phyloP scores from a whole-genome alignment of 495 filamentous ascomycete species.

The Penicillium ochrochloron region DNA sequence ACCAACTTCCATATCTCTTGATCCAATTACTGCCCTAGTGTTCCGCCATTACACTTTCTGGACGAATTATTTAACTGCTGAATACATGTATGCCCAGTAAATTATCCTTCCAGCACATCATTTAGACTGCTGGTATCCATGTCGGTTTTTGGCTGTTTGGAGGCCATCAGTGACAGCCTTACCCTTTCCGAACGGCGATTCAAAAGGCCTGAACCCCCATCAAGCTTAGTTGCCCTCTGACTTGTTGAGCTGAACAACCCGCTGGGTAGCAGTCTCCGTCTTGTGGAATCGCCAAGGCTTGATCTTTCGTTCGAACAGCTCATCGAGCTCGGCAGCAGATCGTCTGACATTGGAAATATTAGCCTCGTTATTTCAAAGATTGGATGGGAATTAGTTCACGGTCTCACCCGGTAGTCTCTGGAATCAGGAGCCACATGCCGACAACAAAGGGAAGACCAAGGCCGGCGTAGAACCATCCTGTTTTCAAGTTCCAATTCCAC shows the following conservation, averaged over 20 bases:
- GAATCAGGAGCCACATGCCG: background rate
- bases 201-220: too few relatives aligned
- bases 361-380: background rate
- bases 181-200: background rate
- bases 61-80: too few relatives aligned
- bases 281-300: background rate
- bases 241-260: constrained; percentile 1
- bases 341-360: background rate
- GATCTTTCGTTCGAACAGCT: constrained; percentile 1
- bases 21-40: too few relatives aligned
- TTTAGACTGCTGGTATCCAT: background rate
- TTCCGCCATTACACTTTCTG: too few relatives aligned
- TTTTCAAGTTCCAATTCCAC: constrained; percentile 4
- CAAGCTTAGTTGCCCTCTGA: background rate
- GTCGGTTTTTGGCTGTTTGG: background rate
- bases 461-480: background rate
- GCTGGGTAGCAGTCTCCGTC: background rate
- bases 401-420: background rate
- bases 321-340: constrained; percentile 1
- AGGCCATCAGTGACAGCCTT: background rate
- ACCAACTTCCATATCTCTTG: too few relatives aligned
- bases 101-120: background rate
- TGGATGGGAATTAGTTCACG: background rate
- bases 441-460: background rate
- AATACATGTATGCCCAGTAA: too few relatives aligned